These are phyloP conservation scores for Magnusiomyces tetraspermus DNA, from an alignment of 1,139 yeast genomes.

Conservation along the genomic window DNA sequence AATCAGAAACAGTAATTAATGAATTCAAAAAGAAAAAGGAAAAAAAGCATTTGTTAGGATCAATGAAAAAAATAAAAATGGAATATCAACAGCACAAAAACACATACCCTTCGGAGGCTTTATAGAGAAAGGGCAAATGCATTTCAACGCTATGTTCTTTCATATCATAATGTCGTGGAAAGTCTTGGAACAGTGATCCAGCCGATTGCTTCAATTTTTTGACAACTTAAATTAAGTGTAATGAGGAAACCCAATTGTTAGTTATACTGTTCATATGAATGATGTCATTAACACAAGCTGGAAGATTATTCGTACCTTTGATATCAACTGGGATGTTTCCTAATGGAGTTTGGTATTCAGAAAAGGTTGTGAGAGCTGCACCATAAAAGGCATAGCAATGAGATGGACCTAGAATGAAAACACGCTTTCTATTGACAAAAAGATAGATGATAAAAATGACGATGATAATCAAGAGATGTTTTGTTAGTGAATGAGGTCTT, in stretches of 20 bases:
- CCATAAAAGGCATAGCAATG: constrained; percentile 77
- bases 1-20: neutral
- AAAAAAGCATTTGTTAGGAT: neutral
- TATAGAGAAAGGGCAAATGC: constrained; percentile 75
- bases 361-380: constrained; percentile 49
- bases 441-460: neutral
- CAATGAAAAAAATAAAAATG: neutral
- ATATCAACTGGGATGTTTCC: constrained; percentile 65
- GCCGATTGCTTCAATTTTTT: neutral
- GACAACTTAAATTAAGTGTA: neutral
- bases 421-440: constrained; percentile 40
- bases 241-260: neutral
- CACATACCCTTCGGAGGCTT: constrained; percentile 31
- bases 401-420: constrained; percentile 85
- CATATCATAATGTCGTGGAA: constrained; percentile 57
- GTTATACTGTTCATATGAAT: neutral
- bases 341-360: constrained; percentile 65
- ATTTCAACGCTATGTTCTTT: constrained; percentile 92
- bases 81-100: neutral
- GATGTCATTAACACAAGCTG: neutral
- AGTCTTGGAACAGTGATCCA: constrained; percentile 22
- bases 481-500: neutral
- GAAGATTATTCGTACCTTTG: constrained; percentile 24
- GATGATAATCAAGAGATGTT: neutral
- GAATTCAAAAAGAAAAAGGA: neutral